Percentiles rank a stretch among this genome's conserved stretches.
phyloP scores from a whole-genome alignment of 2,329 filamentous ascomycete genomes.

The Chaetomiaceae sp. region DNA sequence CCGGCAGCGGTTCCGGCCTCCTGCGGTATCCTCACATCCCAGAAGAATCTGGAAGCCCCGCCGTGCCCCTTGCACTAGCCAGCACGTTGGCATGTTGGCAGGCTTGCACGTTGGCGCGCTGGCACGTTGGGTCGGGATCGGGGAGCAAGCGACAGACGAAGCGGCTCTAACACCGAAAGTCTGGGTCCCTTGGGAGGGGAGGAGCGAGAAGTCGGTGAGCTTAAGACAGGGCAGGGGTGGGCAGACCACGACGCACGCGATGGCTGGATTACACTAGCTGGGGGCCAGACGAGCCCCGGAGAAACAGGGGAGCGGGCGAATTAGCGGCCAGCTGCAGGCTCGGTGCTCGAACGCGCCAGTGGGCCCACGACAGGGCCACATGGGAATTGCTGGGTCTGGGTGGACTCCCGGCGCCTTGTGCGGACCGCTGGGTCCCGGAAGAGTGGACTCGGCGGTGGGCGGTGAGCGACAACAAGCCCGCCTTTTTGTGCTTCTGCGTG shows the following conservation, averaged over 20 bases:
- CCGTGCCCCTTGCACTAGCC: slow-evolving; percentile 17
- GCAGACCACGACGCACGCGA: slow-evolving; percentile 15
- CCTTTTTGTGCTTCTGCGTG: slow-evolving; percentile 4
- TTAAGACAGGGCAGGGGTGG: slow-evolving; percentile 29
- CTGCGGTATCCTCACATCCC: too few relatives aligned
- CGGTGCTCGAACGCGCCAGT: slow-evolving; percentile 19
- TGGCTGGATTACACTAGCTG: slow-evolving; percentile 15
- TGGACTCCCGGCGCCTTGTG: slow-evolving; percentile 7
- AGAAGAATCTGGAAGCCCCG: too few relatives aligned
- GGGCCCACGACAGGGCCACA: slow-evolving; percentile 23
- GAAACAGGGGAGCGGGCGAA: slow-evolving; percentile 21
- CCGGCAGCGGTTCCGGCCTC: too few relatives aligned
- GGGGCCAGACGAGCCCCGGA: slow-evolving; percentile 17
- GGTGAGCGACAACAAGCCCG: slow-evolving; percentile 14
- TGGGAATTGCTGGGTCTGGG: slow-evolving; percentile 14
- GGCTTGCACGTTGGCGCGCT: neutral
- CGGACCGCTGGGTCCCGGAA: slow-evolving; percentile 20
- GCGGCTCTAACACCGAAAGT: slow-evolving; percentile 23
- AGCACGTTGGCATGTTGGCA: neutral
- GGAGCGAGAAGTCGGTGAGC: slow-evolving; percentile 30
- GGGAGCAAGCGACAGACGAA: slow-evolving; percentile 2
- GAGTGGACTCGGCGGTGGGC: slow-evolving; percentile 24
- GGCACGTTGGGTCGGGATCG: slow-evolving; percentile 7
- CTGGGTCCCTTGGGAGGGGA: neutral
- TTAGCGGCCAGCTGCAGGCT: slow-evolving; percentile 24